These are phyloP conservation scores for Magnusiomyces fungicola DNA, from an alignment of 1,139 yeast genomes.

Conservation along the genomic window DNA sequence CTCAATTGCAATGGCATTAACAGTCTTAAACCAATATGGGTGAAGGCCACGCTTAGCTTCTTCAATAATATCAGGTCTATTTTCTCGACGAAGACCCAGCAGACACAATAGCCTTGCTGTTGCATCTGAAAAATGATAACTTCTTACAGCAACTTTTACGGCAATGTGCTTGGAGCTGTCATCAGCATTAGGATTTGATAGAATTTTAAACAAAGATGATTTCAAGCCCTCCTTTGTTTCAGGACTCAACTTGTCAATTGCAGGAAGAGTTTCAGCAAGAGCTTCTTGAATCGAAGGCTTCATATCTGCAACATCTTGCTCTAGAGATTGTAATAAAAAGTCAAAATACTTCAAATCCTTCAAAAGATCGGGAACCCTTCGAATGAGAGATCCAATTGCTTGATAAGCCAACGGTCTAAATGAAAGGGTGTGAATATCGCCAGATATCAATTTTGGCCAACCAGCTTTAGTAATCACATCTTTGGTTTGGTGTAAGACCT, in stretches of 20 bases:
- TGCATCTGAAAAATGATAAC: conserved; percentile 62
- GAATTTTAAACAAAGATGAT: conserved; percentile 36
- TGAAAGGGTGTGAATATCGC: conserved; percentile 26
- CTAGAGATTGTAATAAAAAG: conserved; percentile 67
- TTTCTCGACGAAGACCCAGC: conserved; percentile 49
- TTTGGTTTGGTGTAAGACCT: conserved; percentile 18
- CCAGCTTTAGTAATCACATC: conserved; percentile 30
- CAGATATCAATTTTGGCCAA: conserved; percentile 28
- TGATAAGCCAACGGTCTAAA: conserved; percentile 67
- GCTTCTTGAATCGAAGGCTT: conserved; percentile 68
- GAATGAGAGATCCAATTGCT: conserved; percentile 60
- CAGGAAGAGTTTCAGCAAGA: conserved; percentile 51
- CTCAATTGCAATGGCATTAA: conserved; percentile 19
- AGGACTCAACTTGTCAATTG: conserved; percentile 39
- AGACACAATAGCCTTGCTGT: conserved; percentile 64
- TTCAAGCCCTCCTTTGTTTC: conserved; percentile 41
- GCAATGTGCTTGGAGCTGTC: conserved; percentile 51
- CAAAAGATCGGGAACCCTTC: conserved; percentile 43
- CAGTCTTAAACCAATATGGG: conserved; percentile 57
- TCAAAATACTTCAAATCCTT: conserved; percentile 34
- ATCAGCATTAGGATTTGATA: conserved; percentile 29
- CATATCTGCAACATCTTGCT: conserved; percentile 55
- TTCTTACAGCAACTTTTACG: conserved; percentile 55
- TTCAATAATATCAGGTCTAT: conserved; percentile 66
- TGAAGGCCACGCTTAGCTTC: conserved; percentile 79